These are phyloP conservation scores for Gastrolobium villosum DNA, from an alignment of 306 rosid genomes.

Conservation along the genomic window DNA sequence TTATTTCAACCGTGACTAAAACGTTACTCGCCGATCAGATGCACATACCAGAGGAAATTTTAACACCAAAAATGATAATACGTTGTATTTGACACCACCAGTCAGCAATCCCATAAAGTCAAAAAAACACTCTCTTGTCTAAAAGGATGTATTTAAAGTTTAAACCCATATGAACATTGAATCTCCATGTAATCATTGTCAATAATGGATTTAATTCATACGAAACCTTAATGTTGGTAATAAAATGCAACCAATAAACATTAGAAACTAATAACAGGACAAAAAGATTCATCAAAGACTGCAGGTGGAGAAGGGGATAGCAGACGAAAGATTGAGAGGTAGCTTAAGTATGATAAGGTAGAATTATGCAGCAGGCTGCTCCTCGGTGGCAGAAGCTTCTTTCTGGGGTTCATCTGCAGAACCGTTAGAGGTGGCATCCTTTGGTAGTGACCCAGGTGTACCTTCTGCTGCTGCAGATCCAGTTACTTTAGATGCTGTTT, in stretches of 20 bases:
- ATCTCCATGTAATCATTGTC: conserved; percentile 53
- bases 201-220: conserved; percentile 51
- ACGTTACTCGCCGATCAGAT: background rate
- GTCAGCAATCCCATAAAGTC: conserved; percentile 3
- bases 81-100: conserved; percentile 17
- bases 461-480: conserved; percentile 65
- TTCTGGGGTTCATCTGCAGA: conserved; percentile 59
- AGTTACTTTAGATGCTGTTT: conserved; percentile 65
- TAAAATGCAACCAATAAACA: conserved; percentile 47
- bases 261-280: conserved; percentile 52
- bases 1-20: background rate
- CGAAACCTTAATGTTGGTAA: conserved; percentile 51
- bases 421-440: conserved; percentile 68
- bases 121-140: conserved; percentile 20
- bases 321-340: conserved; percentile 40
- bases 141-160: conserved; percentile 42
- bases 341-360: conserved; percentile 34
- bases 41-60: background rate
- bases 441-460: conserved; percentile 61
- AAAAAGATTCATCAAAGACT: conserved; percentile 47
- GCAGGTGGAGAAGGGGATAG: conserved; percentile 39
- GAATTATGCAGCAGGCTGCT: conserved; percentile 58
- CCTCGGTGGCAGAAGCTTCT: conserved; percentile 64
- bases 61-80: background rate
- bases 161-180: conserved; percentile 46